Conservation (phyloP, 2,329 filamentous ascomycete genomes). For the Aspergillus floridensis region DNA sequence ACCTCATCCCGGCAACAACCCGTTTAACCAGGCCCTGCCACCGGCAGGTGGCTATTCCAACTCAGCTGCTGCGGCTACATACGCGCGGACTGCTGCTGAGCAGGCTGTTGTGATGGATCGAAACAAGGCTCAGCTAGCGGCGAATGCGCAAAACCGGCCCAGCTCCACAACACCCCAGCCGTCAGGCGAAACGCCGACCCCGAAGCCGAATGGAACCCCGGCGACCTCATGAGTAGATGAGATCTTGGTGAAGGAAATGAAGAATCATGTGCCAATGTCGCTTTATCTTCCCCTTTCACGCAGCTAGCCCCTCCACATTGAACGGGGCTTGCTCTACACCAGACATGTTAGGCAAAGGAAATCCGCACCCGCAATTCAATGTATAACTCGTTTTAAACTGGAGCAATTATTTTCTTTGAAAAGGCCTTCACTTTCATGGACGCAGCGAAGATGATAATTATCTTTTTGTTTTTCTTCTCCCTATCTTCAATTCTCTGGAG, state of each 20-base stretch:
- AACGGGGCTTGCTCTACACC: background rate
- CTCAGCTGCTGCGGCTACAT: slow-evolving; percentile 35
- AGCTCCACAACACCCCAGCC: slow-evolving; percentile 37
- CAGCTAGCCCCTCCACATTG: background rate
- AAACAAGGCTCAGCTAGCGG: slow-evolving; percentile 37
- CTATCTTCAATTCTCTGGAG: background rate
- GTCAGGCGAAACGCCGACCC: slow-evolving; percentile 31
- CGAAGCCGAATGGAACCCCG: slow-evolving; percentile 32
- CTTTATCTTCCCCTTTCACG: slow-evolving; percentile 3
- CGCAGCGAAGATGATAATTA: background rate
- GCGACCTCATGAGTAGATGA: slow-evolving; percentile 22
- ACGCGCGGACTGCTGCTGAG: slow-evolving; percentile 40
- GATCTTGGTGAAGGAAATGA: background rate
- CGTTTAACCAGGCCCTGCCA: slow-evolving; percentile 30
- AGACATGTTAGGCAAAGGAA: background rate
- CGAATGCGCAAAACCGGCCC: slow-evolving; percentile 26
- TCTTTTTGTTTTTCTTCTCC: background rate
- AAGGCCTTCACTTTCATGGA: background rate
- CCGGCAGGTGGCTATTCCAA: slow-evolving; percentile 34
- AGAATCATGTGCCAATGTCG: slow-evolving; percentile 2
- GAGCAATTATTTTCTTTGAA: background rate
- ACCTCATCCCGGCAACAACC: slow-evolving; percentile 27
- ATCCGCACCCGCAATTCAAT: background rate
- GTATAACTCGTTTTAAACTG: background rate
- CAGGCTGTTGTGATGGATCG: slow-evolving; percentile 41